These are phyloP conservation scores for Leccinum solheimii DNA, from an alignment of 1,284 basidiomycete genomes.

Conservation along the genomic window DNA sequence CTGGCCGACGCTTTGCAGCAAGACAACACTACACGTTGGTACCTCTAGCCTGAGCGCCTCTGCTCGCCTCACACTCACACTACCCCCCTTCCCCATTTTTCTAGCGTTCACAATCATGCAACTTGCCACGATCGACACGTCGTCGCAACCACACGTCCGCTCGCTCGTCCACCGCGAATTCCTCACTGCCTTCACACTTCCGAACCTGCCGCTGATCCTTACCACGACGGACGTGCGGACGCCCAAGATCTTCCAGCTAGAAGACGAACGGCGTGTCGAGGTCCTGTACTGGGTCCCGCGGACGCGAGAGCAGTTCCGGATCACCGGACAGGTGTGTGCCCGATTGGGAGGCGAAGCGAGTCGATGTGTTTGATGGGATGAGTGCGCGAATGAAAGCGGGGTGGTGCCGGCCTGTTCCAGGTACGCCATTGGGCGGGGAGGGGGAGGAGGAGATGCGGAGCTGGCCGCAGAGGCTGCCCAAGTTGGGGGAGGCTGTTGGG, in stretches of 20 bases:
- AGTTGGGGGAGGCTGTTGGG: slow-evolving; percentile 43
- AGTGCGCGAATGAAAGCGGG: slow-evolving; percentile 59
- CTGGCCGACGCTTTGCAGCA: slow-evolving; percentile 47
- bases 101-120: slow-evolving; percentile 49
- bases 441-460: slow-evolving; percentile 53
- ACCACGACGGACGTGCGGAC: slow-evolving; percentile 61
- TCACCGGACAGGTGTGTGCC: slow-evolving; percentile 53
- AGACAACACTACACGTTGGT: slow-evolving; percentile 26
- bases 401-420: slow-evolving; percentile 64
- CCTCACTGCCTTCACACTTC: neutral
- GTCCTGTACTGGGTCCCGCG: slow-evolving; percentile 60
- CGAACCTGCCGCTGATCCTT: slow-evolving; percentile 49
- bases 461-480: slow-evolving; percentile 53
- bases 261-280: slow-evolving; percentile 45
- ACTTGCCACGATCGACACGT: slow-evolving; percentile 54
- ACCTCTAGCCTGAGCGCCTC: too few species aligned
- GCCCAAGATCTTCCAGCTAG: slow-evolving; percentile 57
- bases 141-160: neutral
- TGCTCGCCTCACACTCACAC: too few species aligned
- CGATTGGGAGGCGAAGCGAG: slow-evolving; percentile 64
- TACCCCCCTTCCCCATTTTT: too few species aligned
- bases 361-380: slow-evolving; percentile 53
- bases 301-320: slow-evolving; percentile 59
- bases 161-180: too few species aligned
- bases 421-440: slow-evolving; percentile 41